A percentile compares a stretch with the other conserved stretches of the same genome.
phyloP scores from a whole-genome alignment of 2,329 filamentous ascomycete genomes.

The Elsinoe perseae region DNA sequence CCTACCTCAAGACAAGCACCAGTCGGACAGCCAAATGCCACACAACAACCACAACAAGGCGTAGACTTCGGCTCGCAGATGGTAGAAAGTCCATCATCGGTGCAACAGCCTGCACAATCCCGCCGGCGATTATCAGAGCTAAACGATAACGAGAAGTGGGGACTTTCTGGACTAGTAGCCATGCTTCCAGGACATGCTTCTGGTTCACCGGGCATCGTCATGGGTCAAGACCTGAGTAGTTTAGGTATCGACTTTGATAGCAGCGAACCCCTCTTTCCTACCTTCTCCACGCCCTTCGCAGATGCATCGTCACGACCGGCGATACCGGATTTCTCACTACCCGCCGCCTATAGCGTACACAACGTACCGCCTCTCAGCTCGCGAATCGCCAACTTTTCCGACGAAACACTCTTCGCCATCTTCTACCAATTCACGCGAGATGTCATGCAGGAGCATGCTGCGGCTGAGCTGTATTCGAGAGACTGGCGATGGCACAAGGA shows the following conservation, averaged over 20 bases:
- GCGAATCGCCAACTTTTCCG: constrained; percentile 29
- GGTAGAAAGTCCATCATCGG: constrained; percentile 14
- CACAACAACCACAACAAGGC: constrained; percentile 17
- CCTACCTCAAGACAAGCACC: constrained; percentile 8
- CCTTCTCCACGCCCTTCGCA: constrained; percentile 56
- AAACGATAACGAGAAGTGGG: constrained; percentile 53
- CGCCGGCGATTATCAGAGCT: constrained; percentile 40
- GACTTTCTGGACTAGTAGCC: constrained; percentile 51
- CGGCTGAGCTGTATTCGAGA: constrained; percentile 49
- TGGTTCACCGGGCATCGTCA: constrained; percentile 37
- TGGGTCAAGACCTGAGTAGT: constrained; percentile 57
- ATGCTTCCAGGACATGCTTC: constrained; percentile 45
- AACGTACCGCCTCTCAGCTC: constrained; percentile 55
- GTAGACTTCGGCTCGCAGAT: constrained; percentile 17
- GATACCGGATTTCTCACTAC: constrained; percentile 56
- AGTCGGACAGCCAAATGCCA: constrained; percentile 13
- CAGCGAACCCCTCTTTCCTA: constrained; percentile 49
- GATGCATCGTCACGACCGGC: constrained; percentile 51
- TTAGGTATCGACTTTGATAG: constrained; percentile 56
- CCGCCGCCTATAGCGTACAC: constrained; percentile 56
- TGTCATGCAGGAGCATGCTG: constrained; percentile 58
- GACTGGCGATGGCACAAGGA: constrained; percentile 51
- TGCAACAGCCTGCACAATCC: constrained; percentile 15
- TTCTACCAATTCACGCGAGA: constrained; percentile 62
- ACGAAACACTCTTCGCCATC: constrained; percentile 60